phyloP scores from a whole-genome alignment of 1,284 basidiomycete species.

The Rhizoctonia solani region DNA sequence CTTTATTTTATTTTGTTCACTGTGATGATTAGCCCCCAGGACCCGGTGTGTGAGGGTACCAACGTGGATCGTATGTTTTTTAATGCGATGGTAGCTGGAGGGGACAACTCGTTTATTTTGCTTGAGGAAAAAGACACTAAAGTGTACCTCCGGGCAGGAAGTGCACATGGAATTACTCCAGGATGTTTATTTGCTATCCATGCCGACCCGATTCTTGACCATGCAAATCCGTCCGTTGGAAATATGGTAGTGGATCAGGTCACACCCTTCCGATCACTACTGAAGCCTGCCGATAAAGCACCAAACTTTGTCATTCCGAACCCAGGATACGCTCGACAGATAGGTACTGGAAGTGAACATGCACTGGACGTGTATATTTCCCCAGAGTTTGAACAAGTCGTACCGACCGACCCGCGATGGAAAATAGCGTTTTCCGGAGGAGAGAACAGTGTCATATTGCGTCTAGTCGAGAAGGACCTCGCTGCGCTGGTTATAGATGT shows the following conservation, averaged over 20 bases:
- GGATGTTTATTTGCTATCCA: slow-evolving; percentile 1
- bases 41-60: slow-evolving; percentile 12
- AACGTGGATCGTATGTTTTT: slow-evolving; percentile 9
- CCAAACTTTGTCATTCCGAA: not conserved
- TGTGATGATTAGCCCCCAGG: not conserved
- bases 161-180: slow-evolving; percentile 6
- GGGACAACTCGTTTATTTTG: not conserved
- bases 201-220: not conserved
- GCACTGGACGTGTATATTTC: not conserved
- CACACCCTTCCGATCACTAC: not conserved
- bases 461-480: not conserved
- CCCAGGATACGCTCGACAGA: not conserved
- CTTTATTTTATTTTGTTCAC: not conserved
- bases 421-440: not conserved
- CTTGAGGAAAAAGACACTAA: not conserved
- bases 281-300: not conserved
- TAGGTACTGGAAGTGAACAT: not conserved
- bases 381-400: not conserved
- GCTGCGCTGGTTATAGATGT: not conserved
- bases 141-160: slow-evolving; percentile 1
- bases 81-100: slow-evolving; percentile 9
- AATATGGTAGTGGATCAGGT: not conserved
- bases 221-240: not conserved
- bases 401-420: not conserved
- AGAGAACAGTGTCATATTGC: not conserved